Conservation (phyloP, 441 rosid genomes). For the Arabidopsis lyrata region DNA sequence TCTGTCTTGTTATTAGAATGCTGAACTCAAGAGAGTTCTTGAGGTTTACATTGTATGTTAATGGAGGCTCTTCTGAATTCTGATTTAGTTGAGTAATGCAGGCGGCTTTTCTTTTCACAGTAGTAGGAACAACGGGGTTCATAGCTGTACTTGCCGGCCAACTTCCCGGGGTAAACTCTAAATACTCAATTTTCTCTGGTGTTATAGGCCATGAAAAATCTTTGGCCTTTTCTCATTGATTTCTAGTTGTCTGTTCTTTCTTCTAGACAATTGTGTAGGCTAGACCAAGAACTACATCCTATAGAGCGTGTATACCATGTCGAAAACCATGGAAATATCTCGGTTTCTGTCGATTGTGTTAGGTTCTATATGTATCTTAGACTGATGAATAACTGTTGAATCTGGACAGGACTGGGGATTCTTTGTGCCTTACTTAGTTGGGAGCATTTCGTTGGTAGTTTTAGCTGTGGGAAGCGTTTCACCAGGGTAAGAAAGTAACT, state of each 20-base stretch:
- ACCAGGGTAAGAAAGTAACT: slow-evolving; percentile 64
- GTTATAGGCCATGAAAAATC: slow-evolving; percentile 31
- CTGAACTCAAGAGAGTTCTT: not conserved
- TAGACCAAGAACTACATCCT: not conserved
- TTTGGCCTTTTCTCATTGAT: not conserved
- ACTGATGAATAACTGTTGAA: slow-evolving; percentile 3
- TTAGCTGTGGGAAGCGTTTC: slow-evolving; percentile 83
- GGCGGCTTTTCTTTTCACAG: slow-evolving; percentile 93
- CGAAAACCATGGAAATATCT: not conserved
- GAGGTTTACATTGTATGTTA: slow-evolving; percentile 10
- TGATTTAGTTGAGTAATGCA: slow-evolving; percentile 61
- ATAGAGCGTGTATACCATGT: not conserved
- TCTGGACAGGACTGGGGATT: slow-evolving; percentile 85
- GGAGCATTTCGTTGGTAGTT: slow-evolving; percentile 82
- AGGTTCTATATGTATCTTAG: not conserved
- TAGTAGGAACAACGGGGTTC: slow-evolving; percentile 83
- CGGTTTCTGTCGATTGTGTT: not conserved
- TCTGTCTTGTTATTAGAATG: not conserved
- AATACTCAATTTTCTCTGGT: slow-evolving; percentile 63
- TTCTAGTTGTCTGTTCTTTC: not conserved
- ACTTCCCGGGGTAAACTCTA: slow-evolving; percentile 81
- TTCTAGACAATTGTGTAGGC: not conserved
- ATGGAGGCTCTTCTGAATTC: slow-evolving; percentile 38
- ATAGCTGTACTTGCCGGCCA: slow-evolving; percentile 82
- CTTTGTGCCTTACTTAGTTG: slow-evolving; percentile 82